Conservation (phyloP, 768 basidiomycete species). For the Termitomyces sp. region DNA sequence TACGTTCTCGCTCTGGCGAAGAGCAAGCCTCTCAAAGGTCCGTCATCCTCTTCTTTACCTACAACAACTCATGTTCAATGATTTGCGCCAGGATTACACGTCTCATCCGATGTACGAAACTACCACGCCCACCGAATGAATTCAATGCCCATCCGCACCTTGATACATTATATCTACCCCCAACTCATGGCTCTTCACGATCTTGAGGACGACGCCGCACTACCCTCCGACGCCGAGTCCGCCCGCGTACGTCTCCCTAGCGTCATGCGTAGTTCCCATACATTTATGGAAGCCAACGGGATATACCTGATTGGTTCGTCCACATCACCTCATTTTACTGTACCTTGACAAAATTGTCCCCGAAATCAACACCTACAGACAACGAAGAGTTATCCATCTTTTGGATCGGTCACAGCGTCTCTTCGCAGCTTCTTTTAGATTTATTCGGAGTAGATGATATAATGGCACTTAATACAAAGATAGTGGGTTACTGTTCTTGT, state of each 20-base stretch:
- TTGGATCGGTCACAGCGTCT: slow-evolving; percentile 84
- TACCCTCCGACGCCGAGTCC: slow-evolving; percentile 56
- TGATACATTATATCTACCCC: slow-evolving; percentile 84
- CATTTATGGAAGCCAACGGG: slow-evolving; percentile 86
- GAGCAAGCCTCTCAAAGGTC: slow-evolving; percentile 91
- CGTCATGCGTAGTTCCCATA: slow-evolving; percentile 77
- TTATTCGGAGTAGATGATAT: slow-evolving; percentile 83
- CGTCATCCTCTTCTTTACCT: slow-evolving; percentile 2
- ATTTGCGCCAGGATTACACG: slow-evolving; percentile 58
- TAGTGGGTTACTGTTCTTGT: slow-evolving; percentile 40
- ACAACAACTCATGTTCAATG: neutral
- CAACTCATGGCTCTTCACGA: slow-evolving; percentile 85
- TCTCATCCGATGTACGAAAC: slow-evolving; percentile 92
- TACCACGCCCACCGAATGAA: slow-evolving; percentile 75
- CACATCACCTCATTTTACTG: slow-evolving; percentile 1
- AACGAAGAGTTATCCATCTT: slow-evolving; percentile 85
- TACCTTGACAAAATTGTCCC: neutral
- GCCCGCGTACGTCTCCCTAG: slow-evolving; percentile 57
- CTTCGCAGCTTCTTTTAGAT: slow-evolving; percentile 77
- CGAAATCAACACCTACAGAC: slow-evolving; percentile 39
- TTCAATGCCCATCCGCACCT: slow-evolving; percentile 60
- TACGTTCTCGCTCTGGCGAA: slow-evolving; percentile 81
- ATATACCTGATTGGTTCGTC: slow-evolving; percentile 85
- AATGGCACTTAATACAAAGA: slow-evolving; percentile 56
- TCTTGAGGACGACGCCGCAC: slow-evolving; percentile 61